These are phyloP conservation scores for Neonectria magnoliae DNA, from an alignment of 2,329 filamentous ascomycete genomes.

Conservation along the genomic window DNA sequence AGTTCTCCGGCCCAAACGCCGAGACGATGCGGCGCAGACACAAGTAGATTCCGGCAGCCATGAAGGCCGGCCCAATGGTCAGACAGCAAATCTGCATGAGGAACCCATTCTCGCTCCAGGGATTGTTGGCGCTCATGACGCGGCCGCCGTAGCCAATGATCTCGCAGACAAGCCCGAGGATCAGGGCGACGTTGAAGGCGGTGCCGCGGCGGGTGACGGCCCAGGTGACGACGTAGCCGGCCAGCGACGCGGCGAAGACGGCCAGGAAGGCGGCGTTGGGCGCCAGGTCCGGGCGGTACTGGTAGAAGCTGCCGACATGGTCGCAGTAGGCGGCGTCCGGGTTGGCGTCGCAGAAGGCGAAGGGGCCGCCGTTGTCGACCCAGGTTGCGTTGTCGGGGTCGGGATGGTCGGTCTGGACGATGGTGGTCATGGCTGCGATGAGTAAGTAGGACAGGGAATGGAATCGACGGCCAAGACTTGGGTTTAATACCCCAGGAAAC, in stretches of 20 bases:
- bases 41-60: conserved; percentile 72
- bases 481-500: neutral
- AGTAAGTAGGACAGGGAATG: neutral
- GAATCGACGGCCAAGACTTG: neutral
- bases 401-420: conserved; percentile 17
- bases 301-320: conserved; percentile 54
- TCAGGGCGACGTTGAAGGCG: conserved; percentile 63
- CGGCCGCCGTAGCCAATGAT: conserved; percentile 69
- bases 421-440: conserved; percentile 12
- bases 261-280: conserved; percentile 63
- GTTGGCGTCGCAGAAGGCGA: conserved; percentile 43
- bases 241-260: conserved; percentile 58
- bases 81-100: conserved; percentile 69
- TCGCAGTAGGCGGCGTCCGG: conserved; percentile 43
- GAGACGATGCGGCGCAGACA: conserved; percentile 63
- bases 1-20: conserved; percentile 59
- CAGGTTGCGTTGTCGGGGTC: conserved; percentile 37
- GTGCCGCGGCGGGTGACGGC: conserved; percentile 57
- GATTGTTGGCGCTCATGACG: conserved; percentile 64
- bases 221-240: conserved; percentile 54
- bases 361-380: conserved; percentile 29
- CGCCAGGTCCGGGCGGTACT: conserved; percentile 60
- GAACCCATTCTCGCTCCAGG: conserved; percentile 59
- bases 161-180: conserved; percentile 64
- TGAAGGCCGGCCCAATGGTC: conserved; percentile 72